Percentiles rank a stretch among this genome's conserved stretches.
Conservation (phyloP, 192 early-diverging fungal genomes). For the Chytriomyces hyalinus region DNA sequence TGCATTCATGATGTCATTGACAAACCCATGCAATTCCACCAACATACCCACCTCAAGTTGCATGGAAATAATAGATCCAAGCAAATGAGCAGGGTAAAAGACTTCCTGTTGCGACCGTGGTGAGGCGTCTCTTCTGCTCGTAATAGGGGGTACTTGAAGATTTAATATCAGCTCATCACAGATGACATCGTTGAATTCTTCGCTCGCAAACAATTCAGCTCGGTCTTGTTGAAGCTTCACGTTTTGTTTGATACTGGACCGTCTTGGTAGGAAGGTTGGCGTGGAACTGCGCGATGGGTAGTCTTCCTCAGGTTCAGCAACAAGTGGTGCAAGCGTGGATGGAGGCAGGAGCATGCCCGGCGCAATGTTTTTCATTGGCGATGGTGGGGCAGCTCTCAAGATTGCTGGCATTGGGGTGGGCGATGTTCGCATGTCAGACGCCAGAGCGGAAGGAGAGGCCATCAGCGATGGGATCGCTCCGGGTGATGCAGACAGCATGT, state of each 20-base stretch:
- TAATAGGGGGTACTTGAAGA: conserved; percentile 75
- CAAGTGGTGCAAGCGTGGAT: background rate
- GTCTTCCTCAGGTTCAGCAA: conserved; percentile 1
- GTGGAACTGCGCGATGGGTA: background rate
- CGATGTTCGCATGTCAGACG: background rate
- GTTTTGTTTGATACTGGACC: background rate
- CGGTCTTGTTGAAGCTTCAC: conserved; percentile 19
- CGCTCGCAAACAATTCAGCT: background rate
- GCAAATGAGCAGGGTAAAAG: conserved; percentile 12
- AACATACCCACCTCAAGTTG: conserved; percentile 25
- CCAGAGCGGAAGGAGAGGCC: background rate
- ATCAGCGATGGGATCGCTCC: background rate
- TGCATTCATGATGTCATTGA: conserved; percentile 19
- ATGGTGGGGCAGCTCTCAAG: background rate
- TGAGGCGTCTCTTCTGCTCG: background rate
- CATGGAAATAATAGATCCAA: conserved; percentile 9
- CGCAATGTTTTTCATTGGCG: background rate
- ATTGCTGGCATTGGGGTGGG: background rate
- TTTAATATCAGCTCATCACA: conserved; percentile 74
- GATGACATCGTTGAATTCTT: conserved; percentile 72
- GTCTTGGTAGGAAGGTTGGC: background rate
- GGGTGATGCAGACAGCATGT: background rate
- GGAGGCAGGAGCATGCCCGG: background rate
- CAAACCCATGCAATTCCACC: conserved; percentile 19
- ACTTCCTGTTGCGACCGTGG: background rate